A percentile compares a stretch with the other conserved stretches of the same genome.
phyloP scores from a whole-genome alignment of 2,329 filamentous ascomycete genomes.

The Blumeria hordei region DNA sequence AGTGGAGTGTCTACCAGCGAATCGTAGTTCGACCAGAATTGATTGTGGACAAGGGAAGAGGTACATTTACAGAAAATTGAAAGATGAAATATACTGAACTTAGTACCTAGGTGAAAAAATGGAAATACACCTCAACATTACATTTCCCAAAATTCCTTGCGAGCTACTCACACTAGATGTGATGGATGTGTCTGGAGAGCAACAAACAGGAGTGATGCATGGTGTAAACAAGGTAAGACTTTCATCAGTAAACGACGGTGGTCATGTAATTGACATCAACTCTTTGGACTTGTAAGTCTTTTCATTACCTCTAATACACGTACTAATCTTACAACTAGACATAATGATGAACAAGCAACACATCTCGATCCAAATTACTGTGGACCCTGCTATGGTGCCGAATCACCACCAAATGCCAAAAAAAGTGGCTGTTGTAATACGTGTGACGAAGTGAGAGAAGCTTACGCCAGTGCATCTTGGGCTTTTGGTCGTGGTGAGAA shows the following conservation, averaged over 20 bases:
- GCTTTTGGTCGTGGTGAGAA: slow-evolving; percentile 80
- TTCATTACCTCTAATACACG: background rate
- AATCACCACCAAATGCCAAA: slow-evolving; percentile 39
- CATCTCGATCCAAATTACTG: slow-evolving; percentile 88
- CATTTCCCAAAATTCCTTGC: slow-evolving; percentile 81
- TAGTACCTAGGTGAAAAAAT: slow-evolving; percentile 60
- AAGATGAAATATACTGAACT: background rate
- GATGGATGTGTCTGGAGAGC: slow-evolving; percentile 95
- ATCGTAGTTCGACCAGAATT: slow-evolving; percentile 76
- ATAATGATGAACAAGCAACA: slow-evolving; percentile 40
- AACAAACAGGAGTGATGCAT: slow-evolving; percentile 82
- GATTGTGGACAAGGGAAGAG: slow-evolving; percentile 89
- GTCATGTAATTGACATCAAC: slow-evolving; percentile 46
- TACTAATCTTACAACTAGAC: slow-evolving; percentile 20
- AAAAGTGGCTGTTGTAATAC: slow-evolving; percentile 93
- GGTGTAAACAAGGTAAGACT: slow-evolving; percentile 82
- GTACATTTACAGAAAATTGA: slow-evolving; percentile 20
- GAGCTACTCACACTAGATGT: slow-evolving; percentile 91
- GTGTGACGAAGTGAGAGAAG: slow-evolving; percentile 88
- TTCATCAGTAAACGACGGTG: slow-evolving; percentile 45
- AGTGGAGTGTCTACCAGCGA: slow-evolving; percentile 84
- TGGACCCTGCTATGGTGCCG: slow-evolving; percentile 75
- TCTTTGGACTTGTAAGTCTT: slow-evolving; percentile 37
- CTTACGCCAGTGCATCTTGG: slow-evolving; percentile 75
- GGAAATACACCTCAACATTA: slow-evolving; percentile 96